phyloP scores from a whole-genome alignment of 208 protist genomes.

The Leishmania major region DNA sequence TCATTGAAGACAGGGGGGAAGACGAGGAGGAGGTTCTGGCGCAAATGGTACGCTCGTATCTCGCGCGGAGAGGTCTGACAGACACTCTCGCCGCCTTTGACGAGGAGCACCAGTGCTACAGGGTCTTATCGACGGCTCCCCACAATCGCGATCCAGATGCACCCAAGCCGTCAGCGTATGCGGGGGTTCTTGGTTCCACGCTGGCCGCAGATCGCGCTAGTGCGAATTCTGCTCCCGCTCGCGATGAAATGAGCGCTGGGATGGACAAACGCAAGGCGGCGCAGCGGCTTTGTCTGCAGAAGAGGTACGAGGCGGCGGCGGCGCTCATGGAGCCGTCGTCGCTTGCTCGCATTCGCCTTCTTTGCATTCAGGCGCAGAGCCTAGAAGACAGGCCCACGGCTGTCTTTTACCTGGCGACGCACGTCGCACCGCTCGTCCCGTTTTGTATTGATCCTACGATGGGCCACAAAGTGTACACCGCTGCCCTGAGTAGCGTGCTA shows the following conservation, averaged over 20 bases:
- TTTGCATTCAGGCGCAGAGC: slow-evolving; percentile 60
- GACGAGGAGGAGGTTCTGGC: slow-evolving; percentile 67
- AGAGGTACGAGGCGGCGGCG: slow-evolving; percentile 48
- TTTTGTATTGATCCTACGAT: slow-evolving; percentile 31
- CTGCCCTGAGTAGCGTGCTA: slow-evolving; percentile 23
- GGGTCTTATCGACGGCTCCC: neutral
- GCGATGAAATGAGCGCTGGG: slow-evolving; percentile 8
- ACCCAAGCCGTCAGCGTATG: neutral
- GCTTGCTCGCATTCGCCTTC: slow-evolving; percentile 54
- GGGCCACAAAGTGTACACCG: slow-evolving; percentile 40
- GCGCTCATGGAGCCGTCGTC: slow-evolving; percentile 47
- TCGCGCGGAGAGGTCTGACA: slow-evolving; percentile 58
- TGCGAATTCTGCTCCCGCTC: neutral
- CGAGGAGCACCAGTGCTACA: slow-evolving; percentile 12
- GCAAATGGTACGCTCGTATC: slow-evolving; percentile 68
- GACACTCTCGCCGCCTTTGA: slow-evolving; percentile 63
- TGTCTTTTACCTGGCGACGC: slow-evolving; percentile 40
- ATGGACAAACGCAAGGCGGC: slow-evolving; percentile 46
- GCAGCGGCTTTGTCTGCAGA: slow-evolving; percentile 62
- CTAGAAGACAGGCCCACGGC: slow-evolving; percentile 22
- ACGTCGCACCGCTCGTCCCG: slow-evolving; percentile 55
- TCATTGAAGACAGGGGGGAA: slow-evolving; percentile 56
- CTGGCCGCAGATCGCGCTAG: too few relatives aligned
- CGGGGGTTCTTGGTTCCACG: neutral
- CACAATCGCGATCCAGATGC: neutral